Conservation (phyloP, 2,329 filamentous ascomycete species). For the Bipolaris oryzae region DNA sequence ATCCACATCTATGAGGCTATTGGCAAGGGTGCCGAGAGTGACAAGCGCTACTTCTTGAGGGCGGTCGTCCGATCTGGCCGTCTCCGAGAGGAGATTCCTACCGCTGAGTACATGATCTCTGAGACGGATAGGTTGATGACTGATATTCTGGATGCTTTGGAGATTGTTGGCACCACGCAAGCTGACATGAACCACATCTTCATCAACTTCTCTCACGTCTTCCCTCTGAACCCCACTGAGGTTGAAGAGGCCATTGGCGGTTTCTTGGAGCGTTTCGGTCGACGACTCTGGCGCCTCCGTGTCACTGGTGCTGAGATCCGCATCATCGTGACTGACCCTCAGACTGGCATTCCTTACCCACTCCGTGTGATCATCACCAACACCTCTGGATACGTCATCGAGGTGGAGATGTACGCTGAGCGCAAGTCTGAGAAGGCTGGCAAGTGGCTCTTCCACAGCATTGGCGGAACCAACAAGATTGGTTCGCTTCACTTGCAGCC, state of each 20-base stretch:
- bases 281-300: conserved; percentile 92
- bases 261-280: conserved; percentile 95
- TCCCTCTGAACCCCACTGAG: conserved; percentile 86
- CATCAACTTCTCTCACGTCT: conserved; percentile 98
- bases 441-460: conserved; percentile 98
- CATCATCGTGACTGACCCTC: conserved; percentile 92
- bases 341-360: conserved; percentile 83
- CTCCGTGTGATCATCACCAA: conserved; percentile 97
- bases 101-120: conserved; percentile 97
- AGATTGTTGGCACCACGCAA: conserved; percentile 99
- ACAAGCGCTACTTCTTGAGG: conserved; percentile 98
- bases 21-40: conserved; percentile 91
- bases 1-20: conserved; percentile 98
- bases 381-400: conserved; percentile 96
- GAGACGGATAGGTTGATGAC: conserved; percentile 97
- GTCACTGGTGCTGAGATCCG: conserved; percentile 97
- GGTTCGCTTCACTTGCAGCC: conserved; percentile 93
- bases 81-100: conserved; percentile 95
- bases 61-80: conserved; percentile 93
- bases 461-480: conserved; percentile 92
- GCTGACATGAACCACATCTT: conserved; percentile 99
- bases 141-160: conserved; percentile 94
- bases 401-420: conserved; percentile 97
- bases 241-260: conserved; percentile 92
- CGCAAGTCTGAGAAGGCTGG: conserved; percentile 93